Base-by-base conservation (phyloP, 306 rosid genomes). In the Prunus padus region DNA sequence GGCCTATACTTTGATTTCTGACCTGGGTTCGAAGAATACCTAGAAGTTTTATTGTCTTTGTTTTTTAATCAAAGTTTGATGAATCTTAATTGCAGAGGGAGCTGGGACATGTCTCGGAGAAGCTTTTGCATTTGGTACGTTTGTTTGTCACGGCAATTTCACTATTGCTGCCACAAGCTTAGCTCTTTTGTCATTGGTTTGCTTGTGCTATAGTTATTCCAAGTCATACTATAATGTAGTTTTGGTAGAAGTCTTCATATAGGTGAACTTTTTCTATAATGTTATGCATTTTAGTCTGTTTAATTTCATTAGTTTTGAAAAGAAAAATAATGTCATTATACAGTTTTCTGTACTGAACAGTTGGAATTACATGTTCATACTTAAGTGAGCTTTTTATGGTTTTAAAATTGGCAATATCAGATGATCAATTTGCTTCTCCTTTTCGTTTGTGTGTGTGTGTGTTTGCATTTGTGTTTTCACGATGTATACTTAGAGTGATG, bases 71-170 rank as follows among this genome's bases (percentile, higher is more conserved):
- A 71, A 52, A 71, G 28, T 51, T 75, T 81, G 75, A 67, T 88
- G 78, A 72, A 57, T 61, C 84, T 65, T 60, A 74, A 69, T 71
- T 77, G 72, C 94, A 94, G 94, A 86, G 74, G 87, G 96, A 91
- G 93, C 91, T 90, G 71, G 93, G 83, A 44, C 70, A 65, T 42
- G 87, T 86, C 13, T 83, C 86, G 14, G 79, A 89, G 86, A 85
- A 89, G 72, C 86, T 89, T 61, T 73, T 65, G 25, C 63, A 86
- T 76, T 70, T 80, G 89, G 97, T 93, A 87, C 76, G 93, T 57
- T 65, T 54, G 18, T 45, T 64, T 52, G 54, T 23, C 12, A 25
- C 63, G 49, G 30, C 11, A 8, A 28, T 13, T 49, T 75, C 64
- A 50, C 45, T 62, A 22, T 37, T 13, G 3, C n/a, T 42, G 11